phyloP scores from a whole-genome alignment of 495 filamentous ascomycete species.

The Penicillium roqueforti region DNA sequence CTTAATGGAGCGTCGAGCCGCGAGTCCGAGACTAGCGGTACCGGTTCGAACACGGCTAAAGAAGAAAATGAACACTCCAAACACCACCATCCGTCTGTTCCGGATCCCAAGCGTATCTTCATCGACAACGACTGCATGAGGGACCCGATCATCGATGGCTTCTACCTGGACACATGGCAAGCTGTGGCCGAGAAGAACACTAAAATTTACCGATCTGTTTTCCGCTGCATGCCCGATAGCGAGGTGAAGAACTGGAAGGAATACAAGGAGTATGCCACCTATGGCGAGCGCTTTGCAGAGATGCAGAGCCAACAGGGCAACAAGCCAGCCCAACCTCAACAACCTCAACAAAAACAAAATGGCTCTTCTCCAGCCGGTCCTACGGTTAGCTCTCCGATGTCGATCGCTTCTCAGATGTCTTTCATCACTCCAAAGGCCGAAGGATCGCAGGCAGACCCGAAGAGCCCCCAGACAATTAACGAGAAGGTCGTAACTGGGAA shows the following conservation, averaged over 20 bases:
- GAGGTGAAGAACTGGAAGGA: conserved; percentile 92
- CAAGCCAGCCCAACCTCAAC: conserved; percentile 37
- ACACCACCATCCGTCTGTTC: conserved; percentile 53
- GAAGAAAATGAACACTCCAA: conserved; percentile 41
- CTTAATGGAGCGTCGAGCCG: conserved; percentile 47
- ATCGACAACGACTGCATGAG: conserved; percentile 68
- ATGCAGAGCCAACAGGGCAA: conserved; percentile 52
- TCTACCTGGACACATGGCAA: conserved; percentile 85
- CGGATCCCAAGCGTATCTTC: conserved; percentile 62
- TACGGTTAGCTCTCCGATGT: conserved; percentile 20
- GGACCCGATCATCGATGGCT: conserved; percentile 78
- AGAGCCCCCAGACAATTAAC: conserved; percentile 22
- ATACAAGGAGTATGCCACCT: conserved; percentile 82
- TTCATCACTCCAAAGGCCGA: conserved; percentile 20
- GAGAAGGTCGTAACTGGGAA: conserved; percentile 25
- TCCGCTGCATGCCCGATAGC: conserved; percentile 94
- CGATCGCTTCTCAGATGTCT: conserved; percentile 21
- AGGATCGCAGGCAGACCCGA: conserved; percentile 16
- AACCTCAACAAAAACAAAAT: conserved; percentile 32
- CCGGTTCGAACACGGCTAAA: conserved; percentile 32
- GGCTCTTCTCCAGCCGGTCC: conserved; percentile 32
- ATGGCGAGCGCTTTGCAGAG: conserved; percentile 73
- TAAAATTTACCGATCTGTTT: conserved; percentile 84
- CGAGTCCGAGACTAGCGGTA: conserved; percentile 75
- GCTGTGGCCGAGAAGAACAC: conserved; percentile 92